Evolutionary conservation across 2,329 filamentous ascomycete genomes (phyloP).

Genomic region (Ophiostoma novo-ulmi): DNA sequence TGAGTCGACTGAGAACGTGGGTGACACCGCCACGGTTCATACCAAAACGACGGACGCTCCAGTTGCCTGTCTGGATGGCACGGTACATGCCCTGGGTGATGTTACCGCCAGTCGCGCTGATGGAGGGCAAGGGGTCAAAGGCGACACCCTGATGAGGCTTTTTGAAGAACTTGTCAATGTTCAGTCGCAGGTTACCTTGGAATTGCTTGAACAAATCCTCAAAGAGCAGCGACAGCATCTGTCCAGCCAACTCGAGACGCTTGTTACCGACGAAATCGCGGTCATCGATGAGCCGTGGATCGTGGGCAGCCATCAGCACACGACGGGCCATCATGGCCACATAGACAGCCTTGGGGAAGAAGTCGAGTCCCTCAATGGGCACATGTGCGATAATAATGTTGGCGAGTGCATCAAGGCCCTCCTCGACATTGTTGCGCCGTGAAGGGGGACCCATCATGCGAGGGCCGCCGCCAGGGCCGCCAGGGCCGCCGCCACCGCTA

Average conservation of each 20-base stretch:
- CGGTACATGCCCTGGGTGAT: conserved; percentile 93
- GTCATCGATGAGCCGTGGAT: conserved; percentile 86
- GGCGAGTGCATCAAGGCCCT: conserved; percentile 86
- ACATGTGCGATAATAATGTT: conserved; percentile 95
- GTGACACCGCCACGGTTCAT: conserved; percentile 98
- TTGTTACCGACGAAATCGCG: conserved; percentile 98
- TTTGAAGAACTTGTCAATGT: conserved; percentile 91
- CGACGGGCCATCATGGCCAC: conserved; percentile 96
- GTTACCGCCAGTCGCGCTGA: conserved; percentile 76
- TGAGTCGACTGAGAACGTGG: conserved; percentile 88
- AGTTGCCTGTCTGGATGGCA: conserved; percentile 95
- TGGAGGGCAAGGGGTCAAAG: conserved; percentile 80
- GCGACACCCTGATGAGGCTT: conserved; percentile 85
- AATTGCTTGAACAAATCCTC: conserved; percentile 98
- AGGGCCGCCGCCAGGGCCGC: conserved; percentile 34
- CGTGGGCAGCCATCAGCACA: conserved; percentile 88
- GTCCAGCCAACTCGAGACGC: conserved; percentile 86
- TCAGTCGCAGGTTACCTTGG: conserved; percentile 79
- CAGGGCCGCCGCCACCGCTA: conserved; percentile 24
- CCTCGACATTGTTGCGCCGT: conserved; percentile 77
- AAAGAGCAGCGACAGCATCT: conserved; percentile 87
- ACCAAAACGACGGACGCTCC: conserved; percentile 95
- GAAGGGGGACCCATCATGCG: conserved; percentile 50
- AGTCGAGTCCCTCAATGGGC: conserved; percentile 83
- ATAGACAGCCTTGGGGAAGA: conserved; percentile 94